Percentiles rank a stretch among this genome's conserved stretches.
Evolutionary conservation across 257 asterid genomes (phyloP).

Genomic region (Nyctanthes arbortristis): DNA sequence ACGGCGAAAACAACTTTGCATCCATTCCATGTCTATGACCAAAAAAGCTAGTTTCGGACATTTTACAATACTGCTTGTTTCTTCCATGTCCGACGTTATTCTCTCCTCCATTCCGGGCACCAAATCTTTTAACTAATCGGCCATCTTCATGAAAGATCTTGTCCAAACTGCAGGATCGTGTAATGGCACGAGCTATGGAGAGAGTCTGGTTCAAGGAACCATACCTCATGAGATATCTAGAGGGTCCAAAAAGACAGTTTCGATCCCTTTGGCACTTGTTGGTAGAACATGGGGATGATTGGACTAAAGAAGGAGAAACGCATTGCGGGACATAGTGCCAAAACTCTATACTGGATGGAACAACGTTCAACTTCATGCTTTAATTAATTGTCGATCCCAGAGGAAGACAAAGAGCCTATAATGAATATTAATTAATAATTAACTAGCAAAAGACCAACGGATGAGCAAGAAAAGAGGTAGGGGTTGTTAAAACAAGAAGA

Average conservation of each 20-base stretch:
- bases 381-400: slow-evolving; percentile 32
- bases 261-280: slow-evolving; percentile 19
- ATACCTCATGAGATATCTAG: slow-evolving; percentile 8
- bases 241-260: slow-evolving; percentile 28
- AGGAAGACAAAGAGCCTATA: slow-evolving; percentile 20
- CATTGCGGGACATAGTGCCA: slow-evolving; percentile 35
- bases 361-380: slow-evolving; percentile 45
- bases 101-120: slow-evolving; percentile 20
- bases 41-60: slow-evolving; percentile 28
- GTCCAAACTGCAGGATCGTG: slow-evolving; percentile 45
- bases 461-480: slow-evolving; percentile 28
- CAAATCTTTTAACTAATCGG: slow-evolving; percentile 23
- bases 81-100: slow-evolving; percentile 15
- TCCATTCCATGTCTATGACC: slow-evolving; percentile 14
- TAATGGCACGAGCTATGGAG: slow-evolving; percentile 27
- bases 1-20: slow-evolving; percentile 37
- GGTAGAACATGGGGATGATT: slow-evolving; percentile 22
- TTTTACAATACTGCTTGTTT: slow-evolving; percentile 31
- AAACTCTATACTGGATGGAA: slow-evolving; percentile 41
- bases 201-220: slow-evolving; percentile 24
- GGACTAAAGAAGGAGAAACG: slow-evolving; percentile 21
- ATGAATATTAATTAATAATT: not conserved
- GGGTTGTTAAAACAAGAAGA: slow-evolving; percentile 28
- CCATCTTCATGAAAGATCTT: slow-evolving; percentile 28
- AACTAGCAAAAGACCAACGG: slow-evolving; percentile 16